A percentile compares a stretch with the other conserved stretches of the same genome.
These are phyloP conservation scores for Leccinum variabile DNA, from an alignment of 1,284 basidiomycete species.

Conservation along the genomic window DNA sequence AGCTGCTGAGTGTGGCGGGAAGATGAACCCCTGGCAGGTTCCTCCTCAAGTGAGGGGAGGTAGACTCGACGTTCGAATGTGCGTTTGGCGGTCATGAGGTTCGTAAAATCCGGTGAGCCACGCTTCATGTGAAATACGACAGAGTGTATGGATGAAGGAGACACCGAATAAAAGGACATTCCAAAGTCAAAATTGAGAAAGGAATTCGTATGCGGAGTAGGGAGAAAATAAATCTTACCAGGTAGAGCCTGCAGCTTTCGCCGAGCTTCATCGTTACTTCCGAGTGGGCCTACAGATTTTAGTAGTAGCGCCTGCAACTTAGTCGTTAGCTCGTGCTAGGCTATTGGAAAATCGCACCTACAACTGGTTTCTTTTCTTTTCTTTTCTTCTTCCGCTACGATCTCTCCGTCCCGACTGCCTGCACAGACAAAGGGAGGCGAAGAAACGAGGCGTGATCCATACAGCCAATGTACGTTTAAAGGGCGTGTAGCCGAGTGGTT, in stretches of 20 bases:
- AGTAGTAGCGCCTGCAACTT: not conserved
- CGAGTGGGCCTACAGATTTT: not conserved
- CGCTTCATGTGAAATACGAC: slow-evolving; percentile 9
- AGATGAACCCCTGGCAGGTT: slow-evolving; percentile 3
- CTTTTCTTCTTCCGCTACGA: slow-evolving; percentile 9
- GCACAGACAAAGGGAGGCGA: slow-evolving; percentile 11
- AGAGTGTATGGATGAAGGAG: not conserved
- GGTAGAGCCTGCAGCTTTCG: slow-evolving; percentile 6
- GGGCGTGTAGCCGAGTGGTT: slow-evolving; percentile 2
- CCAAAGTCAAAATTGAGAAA: slow-evolving; percentile 2
- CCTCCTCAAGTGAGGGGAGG: slow-evolving; percentile 3
- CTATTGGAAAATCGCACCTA: not conserved
- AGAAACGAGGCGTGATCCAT: slow-evolving; percentile 2
- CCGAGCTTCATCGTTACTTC: slow-evolving; percentile 10
- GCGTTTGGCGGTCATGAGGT: slow-evolving; percentile 20
- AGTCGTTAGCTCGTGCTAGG: not conserved
- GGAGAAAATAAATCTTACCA: slow-evolving; percentile 16
- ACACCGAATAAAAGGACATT: slow-evolving; percentile 7
- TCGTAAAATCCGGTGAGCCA: slow-evolving; percentile 22
- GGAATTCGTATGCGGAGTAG: not conserved
- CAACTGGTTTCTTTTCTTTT: not conserved
- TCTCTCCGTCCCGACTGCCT: slow-evolving; percentile 11
- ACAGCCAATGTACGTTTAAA: not conserved
- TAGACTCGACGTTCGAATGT: slow-evolving; percentile 1
- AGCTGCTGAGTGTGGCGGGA: slow-evolving; percentile 3